Base-by-base conservation (phyloP, 2,329 filamentous ascomycete species). In the Sclerotiophoma versabilis region DNA sequence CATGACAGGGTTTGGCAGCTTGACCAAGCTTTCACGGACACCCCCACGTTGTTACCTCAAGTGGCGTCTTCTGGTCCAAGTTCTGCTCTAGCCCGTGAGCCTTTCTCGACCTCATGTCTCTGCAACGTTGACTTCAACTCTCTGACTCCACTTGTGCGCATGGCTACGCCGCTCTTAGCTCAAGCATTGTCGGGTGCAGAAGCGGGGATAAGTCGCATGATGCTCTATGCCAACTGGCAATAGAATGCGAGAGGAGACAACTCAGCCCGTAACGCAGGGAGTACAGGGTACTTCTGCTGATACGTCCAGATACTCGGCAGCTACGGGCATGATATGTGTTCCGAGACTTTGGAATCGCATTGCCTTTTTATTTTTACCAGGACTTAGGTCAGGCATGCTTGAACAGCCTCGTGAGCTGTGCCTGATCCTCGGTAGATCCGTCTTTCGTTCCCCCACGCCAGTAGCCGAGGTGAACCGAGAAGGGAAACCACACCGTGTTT, bases 311-410 rank as follows among this genome's bases (percentile, higher is more conserved):
- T 27, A 33, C 15, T 44, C 47, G 37, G 30, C 37, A 33, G 22
- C 32, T 44, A 42, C 47, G 20, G 20, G 32, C 9, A 45, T 23
- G 11, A 25, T 26, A 5, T 30, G 20, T 14, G 29, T 39, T 19
- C 43, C 47, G 53, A 39, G 15, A 20, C 23, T 27, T 1, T 43
- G 53, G 46, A 22, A 39, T 19, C 41, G 59, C 54, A 45, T 72
- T 68, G 64, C 65, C 70, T 69, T 66, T 70, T 48, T 43, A 68
- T 66, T 70, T 48, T 43, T 65, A 59, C 63, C 65, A 65, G 45
- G 23, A 54, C 29, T 56, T 52, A 58, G 69, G 62, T 61, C 65
- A 58, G 46, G 44, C 12, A 49, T 60, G 56, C 45, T 58, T 68
- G 58, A 57, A 53, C 58, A 62, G 54, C 60, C 58, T 57, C 53